phyloP scores from a whole-genome alignment of 495 filamentous ascomycete species.

The Annulohypoxylon stygium region DNA sequence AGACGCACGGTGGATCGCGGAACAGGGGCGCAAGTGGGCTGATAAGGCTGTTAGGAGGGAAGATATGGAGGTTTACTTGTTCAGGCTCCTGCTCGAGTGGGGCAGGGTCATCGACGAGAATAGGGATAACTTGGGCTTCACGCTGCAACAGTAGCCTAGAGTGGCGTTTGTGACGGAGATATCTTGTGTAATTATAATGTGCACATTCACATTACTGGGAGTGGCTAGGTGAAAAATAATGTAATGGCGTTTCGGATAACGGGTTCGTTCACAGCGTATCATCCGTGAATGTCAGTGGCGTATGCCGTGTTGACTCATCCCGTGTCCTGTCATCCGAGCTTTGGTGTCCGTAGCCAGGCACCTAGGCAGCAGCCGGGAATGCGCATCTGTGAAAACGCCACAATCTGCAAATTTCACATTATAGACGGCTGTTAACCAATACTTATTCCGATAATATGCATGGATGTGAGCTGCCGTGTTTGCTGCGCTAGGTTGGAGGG shows the following conservation, averaged over 20 bases:
- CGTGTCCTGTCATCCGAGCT: not conserved
- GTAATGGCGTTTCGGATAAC: not conserved
- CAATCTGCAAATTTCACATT: not conserved
- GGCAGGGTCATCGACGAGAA: slow-evolving; percentile 72
- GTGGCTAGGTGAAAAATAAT: not conserved
- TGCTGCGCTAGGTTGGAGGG: no score
- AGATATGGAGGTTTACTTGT: slow-evolving; percentile 88
- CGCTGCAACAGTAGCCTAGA: slow-evolving; percentile 21
- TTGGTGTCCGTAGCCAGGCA: not conserved
- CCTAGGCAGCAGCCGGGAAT: not conserved
- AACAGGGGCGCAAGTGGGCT: slow-evolving; percentile 75
- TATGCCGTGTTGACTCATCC: not conserved
- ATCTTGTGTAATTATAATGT: not conserved
- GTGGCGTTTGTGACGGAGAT: not conserved
- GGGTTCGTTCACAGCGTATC: not conserved
- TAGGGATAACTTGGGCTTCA: slow-evolving; percentile 70
- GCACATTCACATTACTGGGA: not conserved
- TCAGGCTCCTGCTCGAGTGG: slow-evolving; percentile 82
- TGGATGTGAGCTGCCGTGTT: not conserved
- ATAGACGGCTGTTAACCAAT: not conserved
- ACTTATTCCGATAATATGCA: not conserved
- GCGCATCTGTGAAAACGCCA: not conserved
- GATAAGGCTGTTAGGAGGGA: slow-evolving; percentile 75
- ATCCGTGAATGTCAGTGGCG: no score
- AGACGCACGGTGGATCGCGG: slow-evolving; percentile 71